Base-by-base conservation (phyloP, 805 yeast genomes). In the Sungouiella blattae region DNA sequence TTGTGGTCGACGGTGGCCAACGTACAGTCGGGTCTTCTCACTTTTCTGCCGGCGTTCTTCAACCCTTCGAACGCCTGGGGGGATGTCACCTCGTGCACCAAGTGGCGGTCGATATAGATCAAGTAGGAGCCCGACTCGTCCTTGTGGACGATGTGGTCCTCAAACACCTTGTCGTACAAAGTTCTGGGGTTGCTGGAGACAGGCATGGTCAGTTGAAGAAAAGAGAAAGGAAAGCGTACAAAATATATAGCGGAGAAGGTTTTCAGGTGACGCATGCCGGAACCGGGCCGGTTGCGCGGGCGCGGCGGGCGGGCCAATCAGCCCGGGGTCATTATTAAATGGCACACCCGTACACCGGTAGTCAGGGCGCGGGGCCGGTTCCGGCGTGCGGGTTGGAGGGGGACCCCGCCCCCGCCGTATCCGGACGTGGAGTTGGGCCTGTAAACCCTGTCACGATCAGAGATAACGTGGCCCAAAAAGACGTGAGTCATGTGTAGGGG, bases 31-130 rank as follows among this genome's bases (percentile, higher is more conserved):
- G 73, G 70, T 69, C 98, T 80, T 73, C 98, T 83, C 35, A 93
- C 96, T 40, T 62, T 60, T 71, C 99, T 82, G 31, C 83, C 86
- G 11, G 97, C 96, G 54, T 80, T 83, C 45, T 73, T 76, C 52
- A 93, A 75, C 33, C 98, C 98, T 68, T 93, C 98, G 57, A 93
- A 93, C 8, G 98, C 98, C 66, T 93, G 98, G 23, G 99, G 98
- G 18, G 98, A 91, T 2, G 99, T 93, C 35, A 93, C 99, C 68
- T 93, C 98, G 63, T 93, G 98, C 33, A 93, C 96, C 49, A 93
- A 73, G 64, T 93, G 98, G 67, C 98, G 86, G 67, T 93, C 99
- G 41, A 93, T 91, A 64, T 87, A 93, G 42, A 93, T 65, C 44
- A 93, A 72, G 57, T 76, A 83, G 14, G 96, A 88, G 18, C 94